Conservation (phyloP, 768 basidiomycete species). For the Mycena amicta region DNA sequence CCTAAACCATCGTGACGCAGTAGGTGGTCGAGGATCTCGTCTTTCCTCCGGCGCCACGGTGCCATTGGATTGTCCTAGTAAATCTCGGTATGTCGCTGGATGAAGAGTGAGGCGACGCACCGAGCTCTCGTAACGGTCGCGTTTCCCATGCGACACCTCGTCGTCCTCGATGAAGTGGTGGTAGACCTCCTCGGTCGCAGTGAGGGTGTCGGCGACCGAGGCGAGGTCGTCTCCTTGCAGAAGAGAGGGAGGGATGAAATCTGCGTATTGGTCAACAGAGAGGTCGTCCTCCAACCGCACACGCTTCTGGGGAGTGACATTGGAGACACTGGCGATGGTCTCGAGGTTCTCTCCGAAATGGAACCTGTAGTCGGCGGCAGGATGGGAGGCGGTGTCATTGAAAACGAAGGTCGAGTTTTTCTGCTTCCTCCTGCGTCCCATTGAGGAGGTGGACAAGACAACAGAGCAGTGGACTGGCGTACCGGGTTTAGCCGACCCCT, state of each 20-base stretch:
- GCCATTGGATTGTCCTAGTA: conserved; percentile 3
- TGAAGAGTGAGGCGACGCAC: background rate
- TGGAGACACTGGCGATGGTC: background rate
- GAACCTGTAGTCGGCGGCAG: background rate
- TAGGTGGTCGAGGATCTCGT: background rate
- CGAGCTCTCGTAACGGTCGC: background rate
- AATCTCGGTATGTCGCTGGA: background rate
- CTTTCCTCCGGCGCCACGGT: background rate
- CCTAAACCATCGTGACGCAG: conserved; percentile 1
- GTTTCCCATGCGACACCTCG: background rate
- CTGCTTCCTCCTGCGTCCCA: background rate
- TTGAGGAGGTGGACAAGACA: too few species aligned
- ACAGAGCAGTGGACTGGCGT: too few species aligned
- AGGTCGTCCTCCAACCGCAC: background rate
- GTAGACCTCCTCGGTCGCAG: too few species aligned
- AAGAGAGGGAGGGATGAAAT: background rate
- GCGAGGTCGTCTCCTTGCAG: background rate
- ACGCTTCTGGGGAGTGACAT: background rate
- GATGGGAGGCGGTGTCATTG: background rate
- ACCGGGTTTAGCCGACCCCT: too few species aligned
- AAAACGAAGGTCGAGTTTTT: background rate
- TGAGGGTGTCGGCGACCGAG: background rate
- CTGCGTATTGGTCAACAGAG: background rate
- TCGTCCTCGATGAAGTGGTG: background rate
- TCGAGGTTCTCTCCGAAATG: background rate